Evolutionary conservation across 225 moss, liverwort and hornwort genomes (phyloP), one percentile per base, ranked within the genome.

Genomic region (Pseudisothecium myosuroides): DNA sequence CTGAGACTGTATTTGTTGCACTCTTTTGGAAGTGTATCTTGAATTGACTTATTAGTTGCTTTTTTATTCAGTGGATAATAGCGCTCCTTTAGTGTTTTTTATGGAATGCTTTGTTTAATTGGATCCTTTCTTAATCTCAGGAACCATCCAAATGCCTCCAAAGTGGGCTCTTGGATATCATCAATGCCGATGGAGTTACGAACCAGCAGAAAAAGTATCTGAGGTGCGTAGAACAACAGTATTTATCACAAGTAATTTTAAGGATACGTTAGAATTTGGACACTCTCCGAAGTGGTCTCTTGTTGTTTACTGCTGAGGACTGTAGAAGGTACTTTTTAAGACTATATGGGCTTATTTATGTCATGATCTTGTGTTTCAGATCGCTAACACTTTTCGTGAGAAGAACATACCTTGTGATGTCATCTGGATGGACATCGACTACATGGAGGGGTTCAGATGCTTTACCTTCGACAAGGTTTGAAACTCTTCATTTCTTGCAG

Each of bases 391-490:
- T 31, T 97, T 99, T 76, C 96, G 97, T 39, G 93, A 94, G 80
- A 96, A 96, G 90, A 95, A 92, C 34, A 81, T 99, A 34, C 98
- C 98, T 3, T 99, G 98, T 87, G 98, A 99, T 89, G 98, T 99
- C 87, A 81, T 99, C n/a, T 99, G 98, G 98, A 99, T 99, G 96
- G 98, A 99, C 76, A 99, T 99, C 76, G 98, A 99, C 89, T 99
- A 99, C 86, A 99, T 99, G 98, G 89, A 97, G 65, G 96, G 86
- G 18, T 96, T 93, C 86, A 95, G 80, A 76, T 96, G 97, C 94
- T 99, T 99, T 65, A 96, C 97, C 14, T 95, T 97, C 67, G 89
- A 97, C 59, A 88, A 94, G 77, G 98, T 95, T 82, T 69, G 93
- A 61, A 78, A 49, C 13, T 39, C 10, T 65, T 29, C 7, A 17